Base-by-base conservation (phyloP, 179 eudicot species). In the Carnegiea gigantea region DNA sequence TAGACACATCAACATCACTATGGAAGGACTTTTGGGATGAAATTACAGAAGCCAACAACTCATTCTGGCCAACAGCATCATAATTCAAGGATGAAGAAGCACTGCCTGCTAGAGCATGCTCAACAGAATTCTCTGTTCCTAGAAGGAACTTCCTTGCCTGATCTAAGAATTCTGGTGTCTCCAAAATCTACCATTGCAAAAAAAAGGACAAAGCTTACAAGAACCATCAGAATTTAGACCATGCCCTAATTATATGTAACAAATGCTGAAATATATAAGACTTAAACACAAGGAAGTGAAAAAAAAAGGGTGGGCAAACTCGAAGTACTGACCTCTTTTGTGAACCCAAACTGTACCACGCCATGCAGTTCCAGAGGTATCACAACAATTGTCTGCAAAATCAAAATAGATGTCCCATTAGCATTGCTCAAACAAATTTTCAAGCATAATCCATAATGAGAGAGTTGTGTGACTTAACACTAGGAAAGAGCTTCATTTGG, bases 321-420 rank as follows among this genome's bases (percentile, higher is more conserved):
- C 67, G 28, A n/a, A 65, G n/a, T 57, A 79, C 89, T 83, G 73
- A 94, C 97, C 93, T 94, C 88, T 28, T 83, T 78, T 76, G 89
- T 85, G 33, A 98, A 96, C 11, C 97, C 99, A 72, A 96, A 87
- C 57, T 92, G 96, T 68, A 91, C 82, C 53, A 92, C 98, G 28
- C 99, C 98, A 30, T 71, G 88, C 15, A 87, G 86, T 72, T 90
- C 91, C 67, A 94, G 91, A 38, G 97, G 88, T 70, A 96, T 84
- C 13, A 92, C 85, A 18, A 89, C 93, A 81, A 94, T 82, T 54
- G 98, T 94, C 98, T 96, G 92, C 86, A 82, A 85, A 86, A 78
- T 59, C 5, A 17, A 80, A 43, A 51, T 9, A 80, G 38, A 71
- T 12, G 21, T 49, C 10, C 38, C 23, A 68, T 82, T 57, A 51